Evolutionary conservation across 768 basidiomycete species (phyloP), one percentile per base, ranked within the genome.

Genomic region (Leccinum longicurvipes): DNA sequence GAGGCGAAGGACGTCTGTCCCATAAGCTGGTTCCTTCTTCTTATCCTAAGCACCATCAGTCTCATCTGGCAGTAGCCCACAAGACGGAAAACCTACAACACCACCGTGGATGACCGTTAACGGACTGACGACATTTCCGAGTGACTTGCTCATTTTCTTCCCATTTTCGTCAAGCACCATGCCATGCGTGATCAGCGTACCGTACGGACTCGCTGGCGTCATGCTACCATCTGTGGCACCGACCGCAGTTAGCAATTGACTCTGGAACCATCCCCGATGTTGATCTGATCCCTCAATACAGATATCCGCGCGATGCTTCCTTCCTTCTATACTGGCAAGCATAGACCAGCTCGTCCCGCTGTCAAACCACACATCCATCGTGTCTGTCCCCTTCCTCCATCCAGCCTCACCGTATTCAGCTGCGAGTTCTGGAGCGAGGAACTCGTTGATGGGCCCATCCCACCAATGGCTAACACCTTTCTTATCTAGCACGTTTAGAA

Each of bases 341-440:
- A 91, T 80, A 2, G 91, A 86, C 96, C 96, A 99, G 4, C 94
- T 91, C 3, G 90, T 86, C 4, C 96, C 96, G 63, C 92, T 95
- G 72, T 99, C 96, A 62, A 98, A 98, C 96, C 96, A 99, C 15
- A 99, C 96, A 69, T 99, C 96, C 86, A 98, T 93, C 3, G 96
- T 99, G 68, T 99, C 96, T 3, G 82, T 86, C 9, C 94, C 89
- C 68, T 93, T 94, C 47, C 75, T 72, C 84, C 87, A 94, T 1
- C 71, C 72, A 1, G 75, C 76, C 36, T 62, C 62, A 17, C 69
- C 68, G 8, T 79, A 80, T n/a, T 77, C 73, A 49, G 76, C 74
- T 5, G 72, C 67, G 19, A 89, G 77, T 47, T 79, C 75, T 0
- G 83, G 80, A 10, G 87, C 81, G 6, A 96, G 73, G 70, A 99